These are phyloP conservation scores for Saitoella complicata DNA, from an alignment of 805 yeast species.

Conservation along the genomic window DNA sequence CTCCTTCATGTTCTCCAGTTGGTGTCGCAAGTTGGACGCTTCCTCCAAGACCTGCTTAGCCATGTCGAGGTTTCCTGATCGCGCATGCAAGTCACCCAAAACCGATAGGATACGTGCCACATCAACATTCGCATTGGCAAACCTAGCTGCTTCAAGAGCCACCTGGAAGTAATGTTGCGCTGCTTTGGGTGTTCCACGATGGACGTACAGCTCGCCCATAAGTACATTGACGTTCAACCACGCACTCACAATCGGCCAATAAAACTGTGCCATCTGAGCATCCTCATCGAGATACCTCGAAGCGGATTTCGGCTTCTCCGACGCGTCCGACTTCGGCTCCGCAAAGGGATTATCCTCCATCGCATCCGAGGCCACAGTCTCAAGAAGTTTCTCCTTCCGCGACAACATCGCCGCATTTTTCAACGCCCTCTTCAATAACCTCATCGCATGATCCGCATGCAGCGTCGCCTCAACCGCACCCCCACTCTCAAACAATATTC, in stretches of 20 bases:
- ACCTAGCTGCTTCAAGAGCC: slow-evolving; percentile 16
- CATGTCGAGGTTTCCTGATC: slow-evolving; percentile 6
- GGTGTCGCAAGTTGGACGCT: background rate
- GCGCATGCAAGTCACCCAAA: slow-evolving; percentile 8
- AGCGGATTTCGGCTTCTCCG: background rate
- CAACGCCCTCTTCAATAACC: no score
- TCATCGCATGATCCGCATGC: no score
- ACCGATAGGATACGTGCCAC: slow-evolving; percentile 8
- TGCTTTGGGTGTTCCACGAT: slow-evolving; percentile 26
- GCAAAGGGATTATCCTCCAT: background rate
- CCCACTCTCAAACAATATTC: slow-evolving; percentile 7
- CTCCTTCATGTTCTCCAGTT: background rate
- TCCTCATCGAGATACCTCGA: slow-evolving; percentile 15
- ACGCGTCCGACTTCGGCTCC: background rate
- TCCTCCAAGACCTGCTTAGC: slow-evolving; percentile 1
- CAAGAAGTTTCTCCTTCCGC: background rate
- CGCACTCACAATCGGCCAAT: slow-evolving; percentile 13
- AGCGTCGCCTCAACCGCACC: background rate
- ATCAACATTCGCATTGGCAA: slow-evolving; percentile 9
- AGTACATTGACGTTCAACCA: background rate
- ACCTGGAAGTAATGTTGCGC: slow-evolving; percentile 23
- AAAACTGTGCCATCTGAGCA: slow-evolving; percentile 17
- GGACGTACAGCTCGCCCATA: slow-evolving; percentile 11
- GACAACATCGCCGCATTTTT: no score
- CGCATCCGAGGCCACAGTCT: background rate